Percentiles rank a stretch among this genome's conserved stretches.
phyloP scores from a whole-genome alignment of 768 basidiomycete species.

The Agaricus blazei region DNA sequence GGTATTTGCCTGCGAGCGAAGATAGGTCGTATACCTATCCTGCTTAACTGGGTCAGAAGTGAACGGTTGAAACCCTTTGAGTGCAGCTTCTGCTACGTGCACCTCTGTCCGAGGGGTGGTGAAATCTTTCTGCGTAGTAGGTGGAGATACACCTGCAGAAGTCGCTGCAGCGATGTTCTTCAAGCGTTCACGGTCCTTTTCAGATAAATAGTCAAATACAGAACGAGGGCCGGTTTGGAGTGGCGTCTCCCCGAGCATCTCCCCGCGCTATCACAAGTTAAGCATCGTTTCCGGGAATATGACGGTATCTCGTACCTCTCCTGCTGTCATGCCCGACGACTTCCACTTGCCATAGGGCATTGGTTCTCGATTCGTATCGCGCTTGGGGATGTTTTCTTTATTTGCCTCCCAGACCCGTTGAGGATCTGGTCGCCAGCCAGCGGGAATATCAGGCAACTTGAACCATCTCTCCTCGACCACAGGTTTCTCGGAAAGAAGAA shows the following conservation, averaged over 20 bases:
- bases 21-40: constrained; percentile 77
- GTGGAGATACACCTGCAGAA: constrained; percentile 16
- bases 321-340: constrained; percentile 50
- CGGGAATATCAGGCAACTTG: constrained; percentile 74
- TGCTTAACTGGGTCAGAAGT: constrained; percentile 73
- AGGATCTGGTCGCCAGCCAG: constrained; percentile 85
- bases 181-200: constrained; percentile 86
- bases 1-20: constrained; percentile 62
- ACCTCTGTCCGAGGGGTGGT: constrained; percentile 57
- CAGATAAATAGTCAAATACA: constrained; percentile 91
- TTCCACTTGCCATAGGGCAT: constrained; percentile 48
- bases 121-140: constrained; percentile 1
- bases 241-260: constrained; percentile 76
- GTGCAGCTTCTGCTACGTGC: constrained; percentile 78
- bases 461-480: constrained; percentile 76
- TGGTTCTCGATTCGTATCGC: constrained; percentile 16
- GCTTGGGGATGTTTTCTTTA: constrained; percentile 40
- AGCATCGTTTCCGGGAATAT: neutral
- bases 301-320: constrained; percentile 50
- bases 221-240: constrained; percentile 69
- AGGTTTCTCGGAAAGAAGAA: constrained; percentile 62
- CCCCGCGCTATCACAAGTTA: constrained; percentile 57
- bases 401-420: constrained; percentile 60
- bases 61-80: constrained; percentile 90
- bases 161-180: constrained; percentile 43